Base-by-base conservation (phyloP, 169 alveolate species). In the Ichthyophthirius multifiliis region DNA sequence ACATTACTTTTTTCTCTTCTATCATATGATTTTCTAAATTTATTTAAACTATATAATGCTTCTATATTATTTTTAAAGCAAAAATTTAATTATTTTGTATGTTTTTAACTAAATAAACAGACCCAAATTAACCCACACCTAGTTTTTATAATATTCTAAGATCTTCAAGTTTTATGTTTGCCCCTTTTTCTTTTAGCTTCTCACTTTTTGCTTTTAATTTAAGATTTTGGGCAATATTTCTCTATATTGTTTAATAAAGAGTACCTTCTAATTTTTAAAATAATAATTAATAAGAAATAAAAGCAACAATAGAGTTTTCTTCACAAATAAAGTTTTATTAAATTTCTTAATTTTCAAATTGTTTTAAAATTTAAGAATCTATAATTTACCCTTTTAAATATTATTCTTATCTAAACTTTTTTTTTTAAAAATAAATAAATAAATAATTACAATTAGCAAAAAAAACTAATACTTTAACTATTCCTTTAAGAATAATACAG, bases 61-160 rank as follows among this genome's bases (percentile, higher is more conserved):
- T 75, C 5, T 71, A 55, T 13, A 86, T 80, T 31, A 65, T 73
- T 79, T 93, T 93, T 15, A 93, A 75, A 6, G 95, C 95, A 64
- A 83, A 93, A 37, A 71, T 67, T 43, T 76, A 55, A 13, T 83
- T 76, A 12, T 74, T 84, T 6, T 76, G 75, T 73, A 43, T 55
- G 47, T 82, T 80, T 32, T 76, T 80, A 15, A 85, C 94, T 71
- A 71, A 47, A 76, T 81, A 85, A 13, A 85, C 90, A 75, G 45
- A 41, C 18, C 88, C 87, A 15, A 89, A 79, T 43, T 65, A 35
- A 5, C 94, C 91, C 5, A 43, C 45, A 35, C 93, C 45, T 27
- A 75, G 63, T 45, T 65, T 46, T 0, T 16, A 9, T 64, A 65
- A 65, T 30, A 65, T 4, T 65, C 27, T 32, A 65, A 4, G 1